Evolutionary conservation across 345 rosid species (phyloP).

Genomic region (Toxicodendron radicans): DNA sequence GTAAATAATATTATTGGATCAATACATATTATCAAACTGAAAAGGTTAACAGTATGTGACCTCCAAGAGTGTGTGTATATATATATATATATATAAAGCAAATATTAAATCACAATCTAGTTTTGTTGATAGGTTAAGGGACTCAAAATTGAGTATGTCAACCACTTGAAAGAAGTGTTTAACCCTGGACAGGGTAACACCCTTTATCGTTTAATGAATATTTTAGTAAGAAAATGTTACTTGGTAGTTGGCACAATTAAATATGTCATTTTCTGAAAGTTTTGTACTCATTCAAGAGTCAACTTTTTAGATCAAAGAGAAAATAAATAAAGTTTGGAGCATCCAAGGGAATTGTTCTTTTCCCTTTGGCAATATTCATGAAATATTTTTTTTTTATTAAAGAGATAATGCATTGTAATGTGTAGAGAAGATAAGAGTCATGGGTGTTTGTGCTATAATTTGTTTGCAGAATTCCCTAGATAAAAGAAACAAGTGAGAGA

Average conservation of each 20-base stretch:
- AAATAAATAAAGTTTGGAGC: constrained; percentile 11
- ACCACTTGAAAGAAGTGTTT: not conserved
- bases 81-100: too few species aligned
- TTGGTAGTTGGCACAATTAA: too few species aligned
- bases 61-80: too few species aligned
- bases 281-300: constrained; percentile 9
- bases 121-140: too few species aligned
- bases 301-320: constrained; percentile 2
- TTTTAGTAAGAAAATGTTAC: not conserved
- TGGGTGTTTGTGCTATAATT: constrained; percentile 29
- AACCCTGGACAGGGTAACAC: too few species aligned
- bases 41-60: too few species aligned
- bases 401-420: not conserved
- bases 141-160: not conserved
- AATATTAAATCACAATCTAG: too few species aligned
- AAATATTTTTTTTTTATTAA: too few species aligned
- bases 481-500: constrained; percentile 4
- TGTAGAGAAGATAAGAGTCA: not conserved
- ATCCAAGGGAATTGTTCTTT: constrained; percentile 26
- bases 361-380: not conserved
- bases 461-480: constrained; percentile 28
- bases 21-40: too few species aligned
- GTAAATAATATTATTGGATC: too few species aligned
- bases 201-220: too few species aligned
- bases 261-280: not conserved